Percentiles rank a stretch among this genome's conserved stretches.
phyloP scores from a whole-genome alignment of 106 monocot species.

The Acanthochlamys bracteata region DNA sequence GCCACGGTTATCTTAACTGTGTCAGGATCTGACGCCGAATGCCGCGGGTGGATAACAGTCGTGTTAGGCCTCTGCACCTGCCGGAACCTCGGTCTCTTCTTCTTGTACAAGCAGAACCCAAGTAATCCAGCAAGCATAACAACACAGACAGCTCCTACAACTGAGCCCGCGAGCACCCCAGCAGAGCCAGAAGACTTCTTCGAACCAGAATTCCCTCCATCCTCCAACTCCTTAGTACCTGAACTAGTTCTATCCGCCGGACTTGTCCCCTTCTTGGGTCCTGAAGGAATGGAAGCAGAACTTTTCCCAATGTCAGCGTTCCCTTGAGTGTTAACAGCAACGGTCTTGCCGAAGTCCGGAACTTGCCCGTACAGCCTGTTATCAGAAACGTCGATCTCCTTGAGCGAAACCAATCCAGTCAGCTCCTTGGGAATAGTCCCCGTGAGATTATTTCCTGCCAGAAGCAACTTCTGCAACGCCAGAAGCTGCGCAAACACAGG shows the following conservation, averaged over 20 bases:
- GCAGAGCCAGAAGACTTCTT: constrained; percentile 14
- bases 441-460: constrained; percentile 41
- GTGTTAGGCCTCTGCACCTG: constrained; percentile 38
- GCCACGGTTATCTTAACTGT: constrained; percentile 41
- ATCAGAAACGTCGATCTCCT: constrained; percentile 45
- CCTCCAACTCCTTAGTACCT: neutral
- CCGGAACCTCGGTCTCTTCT: constrained; percentile 16
- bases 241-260: neutral
- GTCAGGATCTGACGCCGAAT: constrained; percentile 36
- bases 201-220: neutral
- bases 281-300: neutral
- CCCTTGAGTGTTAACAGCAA: constrained; percentile 29
- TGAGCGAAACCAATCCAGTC: constrained; percentile 19
- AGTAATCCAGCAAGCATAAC: constrained; percentile 18
- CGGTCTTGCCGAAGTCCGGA: constrained; percentile 29
- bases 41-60: constrained; percentile 30
- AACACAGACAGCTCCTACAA: constrained; percentile 15
- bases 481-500: constrained; percentile 29
- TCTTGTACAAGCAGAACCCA: constrained; percentile 25
- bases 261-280: neutral
- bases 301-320: constrained; percentile 37
- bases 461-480: constrained; percentile 41
- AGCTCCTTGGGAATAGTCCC: constrained; percentile 38
- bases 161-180: constrained; percentile 26
- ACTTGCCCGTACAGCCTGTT: constrained; percentile 36